Evolutionary conservation across 345 rosid species (phyloP), one percentile per base, ranked within the genome.

Genomic region (Eucalyptus tenuipes): DNA sequence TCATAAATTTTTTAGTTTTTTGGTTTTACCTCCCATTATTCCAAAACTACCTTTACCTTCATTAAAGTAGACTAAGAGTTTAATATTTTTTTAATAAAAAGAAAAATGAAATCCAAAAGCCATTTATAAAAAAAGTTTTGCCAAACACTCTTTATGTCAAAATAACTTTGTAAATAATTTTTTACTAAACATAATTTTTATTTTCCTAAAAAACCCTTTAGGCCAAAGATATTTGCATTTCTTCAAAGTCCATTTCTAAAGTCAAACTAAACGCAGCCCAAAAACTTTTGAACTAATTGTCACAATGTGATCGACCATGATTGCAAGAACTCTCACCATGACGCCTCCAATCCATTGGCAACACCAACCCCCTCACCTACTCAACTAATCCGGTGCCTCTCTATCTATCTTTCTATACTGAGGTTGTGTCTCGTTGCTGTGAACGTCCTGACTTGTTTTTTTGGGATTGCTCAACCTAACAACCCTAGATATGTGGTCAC

Each of bases 211-310:
- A 3, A 52, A 0, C 8, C 10, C 1, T 52, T 52, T 52, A 18
- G 0, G 10, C 4, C 10, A 7, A 52, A 52, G 2, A 52, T 17
- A 52, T 52, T 52, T 52, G 4, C 24, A 52, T 52, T 52, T 18
- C 0, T 0, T 0, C 1, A 18, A 18, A 0, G 0, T 4, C 3
- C 4, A 52, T 7, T 52, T 52, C 4, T 52, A 17, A 52, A 17
- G 8, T 52, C 1, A 24, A 52, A 52, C 0, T 10, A 52, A 52
- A 52, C 0, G 2, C 10, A 52, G 0, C 24, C 10, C 18, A 52
- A 57, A 1, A 2, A 10, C 14, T 24, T 57, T 25, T 25, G 13
- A 57, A 57, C 29, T 55, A 55, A 3, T 24, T 1, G 0, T 25
- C 6, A 24, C 1, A 6, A 55, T 24, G 61, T 1, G 0, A 3